phyloP scores from a whole-genome alignment of 306 rosid genomes.

The Fragaria iinumae region DNA sequence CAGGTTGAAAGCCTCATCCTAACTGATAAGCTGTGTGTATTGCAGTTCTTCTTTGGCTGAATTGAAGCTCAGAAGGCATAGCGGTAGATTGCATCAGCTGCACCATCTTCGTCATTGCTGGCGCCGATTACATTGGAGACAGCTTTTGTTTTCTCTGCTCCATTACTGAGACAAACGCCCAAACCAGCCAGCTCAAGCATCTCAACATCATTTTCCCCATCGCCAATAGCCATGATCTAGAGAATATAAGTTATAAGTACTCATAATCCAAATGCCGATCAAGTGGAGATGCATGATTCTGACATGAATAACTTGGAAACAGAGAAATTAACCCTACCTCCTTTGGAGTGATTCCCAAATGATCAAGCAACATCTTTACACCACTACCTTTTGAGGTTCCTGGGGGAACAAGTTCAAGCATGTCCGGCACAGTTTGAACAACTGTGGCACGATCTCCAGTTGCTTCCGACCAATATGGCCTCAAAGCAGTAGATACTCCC shows the following conservation, averaged over 20 bases:
- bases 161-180: slow-evolving; percentile 80
- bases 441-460: slow-evolving; percentile 59
- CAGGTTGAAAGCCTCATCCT: neutral
- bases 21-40: neutral
- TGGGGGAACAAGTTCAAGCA: slow-evolving; percentile 88
- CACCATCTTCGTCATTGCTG: slow-evolving; percentile 92
- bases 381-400: slow-evolving; percentile 91
- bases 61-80: slow-evolving; percentile 61
- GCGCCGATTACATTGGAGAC: slow-evolving; percentile 75
- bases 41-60: slow-evolving; percentile 7
- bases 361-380: slow-evolving; percentile 76
- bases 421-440: slow-evolving; percentile 83
- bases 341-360: slow-evolving; percentile 64
- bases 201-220: slow-evolving; percentile 92
- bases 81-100: slow-evolving; percentile 87
- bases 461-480: slow-evolving; percentile 87
- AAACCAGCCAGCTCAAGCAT: slow-evolving; percentile 92
- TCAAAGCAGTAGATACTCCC: slow-evolving; percentile 56
- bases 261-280: neutral
- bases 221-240: slow-evolving; percentile 97
- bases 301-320: neutral
- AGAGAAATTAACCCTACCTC: slow-evolving; percentile 49
- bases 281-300: neutral
- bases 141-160: slow-evolving; percentile 75
- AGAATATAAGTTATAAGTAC: slow-evolving; percentile 5